Evolutionary conservation across 2,329 filamentous ascomycete species (phyloP).

Genomic region (Botryotinia narcissicola): DNA sequence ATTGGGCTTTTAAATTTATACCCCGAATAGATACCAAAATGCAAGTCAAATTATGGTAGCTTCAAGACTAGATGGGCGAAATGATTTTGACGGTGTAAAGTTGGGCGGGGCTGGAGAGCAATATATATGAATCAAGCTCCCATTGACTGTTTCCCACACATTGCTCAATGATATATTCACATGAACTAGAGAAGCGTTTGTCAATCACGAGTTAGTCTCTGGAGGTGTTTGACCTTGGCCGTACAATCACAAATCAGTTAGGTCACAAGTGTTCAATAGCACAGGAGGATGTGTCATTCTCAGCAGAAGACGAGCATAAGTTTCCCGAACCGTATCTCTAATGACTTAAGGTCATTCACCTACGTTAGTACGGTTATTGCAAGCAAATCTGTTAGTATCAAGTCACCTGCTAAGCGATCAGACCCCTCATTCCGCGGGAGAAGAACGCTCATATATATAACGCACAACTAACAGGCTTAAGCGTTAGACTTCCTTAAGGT

Average conservation of each 20-base stretch:
- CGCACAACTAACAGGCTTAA: background rate
- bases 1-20: background rate
- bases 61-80: background rate
- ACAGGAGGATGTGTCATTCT: background rate
- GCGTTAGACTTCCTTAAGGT: background rate
- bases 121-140: background rate
- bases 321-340: background rate
- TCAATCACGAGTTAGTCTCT: background rate
- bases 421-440: background rate
- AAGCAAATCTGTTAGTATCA: background rate
- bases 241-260: background rate
- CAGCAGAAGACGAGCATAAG: background rate
- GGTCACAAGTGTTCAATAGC: background rate
- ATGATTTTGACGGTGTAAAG: background rate
- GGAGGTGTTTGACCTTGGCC: background rate
- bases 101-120: background rate
- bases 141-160: background rate
- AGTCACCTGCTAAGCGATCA: background rate
- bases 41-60: accelerated
- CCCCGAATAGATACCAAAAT: background rate
- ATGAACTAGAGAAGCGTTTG: background rate
- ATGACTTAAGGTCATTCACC: no score
- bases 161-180: background rate
- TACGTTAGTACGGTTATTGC: background rate
- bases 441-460: background rate